These are phyloP conservation scores for Omphalotus olearius DNA, from an alignment of 1,284 basidiomycete species.

Conservation along the genomic window DNA sequence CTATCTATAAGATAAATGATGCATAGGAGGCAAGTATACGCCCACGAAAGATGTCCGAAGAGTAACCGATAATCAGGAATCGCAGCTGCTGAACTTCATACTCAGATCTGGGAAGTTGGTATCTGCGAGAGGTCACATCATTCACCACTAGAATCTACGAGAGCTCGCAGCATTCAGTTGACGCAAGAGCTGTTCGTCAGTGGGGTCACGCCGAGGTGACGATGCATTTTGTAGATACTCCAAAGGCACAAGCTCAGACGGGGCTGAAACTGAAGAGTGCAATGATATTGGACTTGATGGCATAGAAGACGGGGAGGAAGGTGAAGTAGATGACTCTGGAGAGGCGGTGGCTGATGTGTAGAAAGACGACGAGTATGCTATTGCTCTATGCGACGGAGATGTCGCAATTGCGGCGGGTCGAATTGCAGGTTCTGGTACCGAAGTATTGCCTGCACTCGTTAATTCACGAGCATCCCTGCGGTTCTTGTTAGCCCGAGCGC, in stretches of 20 bases:
- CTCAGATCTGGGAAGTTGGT: too few species aligned
- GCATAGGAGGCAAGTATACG: too few species aligned
- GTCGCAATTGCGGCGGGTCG: background rate
- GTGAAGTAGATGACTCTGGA: background rate
- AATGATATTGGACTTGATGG: constrained; percentile 21
- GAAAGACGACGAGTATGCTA: background rate
- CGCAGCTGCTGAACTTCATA: too few species aligned
- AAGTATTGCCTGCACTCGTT: background rate
- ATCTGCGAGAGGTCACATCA: too few species aligned
- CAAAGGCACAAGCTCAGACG: constrained; percentile 47
- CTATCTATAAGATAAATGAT: too few species aligned
- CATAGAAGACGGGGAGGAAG: constrained; percentile 17
- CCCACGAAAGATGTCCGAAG: too few species aligned
- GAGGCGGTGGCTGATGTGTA: background rate
- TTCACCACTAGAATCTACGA: background rate
- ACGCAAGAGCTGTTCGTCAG: constrained; percentile 53
- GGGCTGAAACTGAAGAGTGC: constrained; percentile 22
- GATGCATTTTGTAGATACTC: constrained; percentile 52
- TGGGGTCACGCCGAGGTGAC: constrained; percentile 49
- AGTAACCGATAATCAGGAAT: too few species aligned
- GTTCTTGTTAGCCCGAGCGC: constrained; percentile 64
- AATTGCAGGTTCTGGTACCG: constrained; percentile 1
- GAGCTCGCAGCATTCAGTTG: constrained; percentile 34
- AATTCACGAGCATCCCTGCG: constrained; percentile 45
- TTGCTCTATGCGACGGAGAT: background rate